Evolutionary conservation across 139 green algal species (phyloP), one percentile per base, ranked within the genome.

Genomic region (Coelastrella sp.): DNA sequence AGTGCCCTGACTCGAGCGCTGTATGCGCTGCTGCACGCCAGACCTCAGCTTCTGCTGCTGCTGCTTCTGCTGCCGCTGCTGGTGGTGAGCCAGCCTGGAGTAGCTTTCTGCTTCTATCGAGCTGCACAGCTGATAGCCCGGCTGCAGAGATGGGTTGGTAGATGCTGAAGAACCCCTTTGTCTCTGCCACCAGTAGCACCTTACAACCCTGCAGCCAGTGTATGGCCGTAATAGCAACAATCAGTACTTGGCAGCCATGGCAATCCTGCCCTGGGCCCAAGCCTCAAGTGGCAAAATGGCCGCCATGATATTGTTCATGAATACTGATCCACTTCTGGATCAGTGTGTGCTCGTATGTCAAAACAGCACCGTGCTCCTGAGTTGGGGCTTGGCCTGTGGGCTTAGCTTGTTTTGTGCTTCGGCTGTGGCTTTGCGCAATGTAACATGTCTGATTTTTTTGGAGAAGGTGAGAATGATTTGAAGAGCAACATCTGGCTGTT

Each of bases 21-120:
- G 68, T 35, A 10, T 12, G 9, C 0, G 66, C 68, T 57, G 68
- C 68, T 35, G 49, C 49, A 57, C 66, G 66, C 84, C 84, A 88
- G 6, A 56, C 84, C 14, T 22, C 68, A 25, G 66, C 35, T 70
- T 66, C 35, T 81, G 84, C 68, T 57, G 66, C 82, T 65, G 6
- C 83, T n/a, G 35, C 66, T 57, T 35, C 65, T 12, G 35, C 35
- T 57, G 66, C 83, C 72, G 66, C 68, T 80, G 68, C 49, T 35
- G 49, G 27, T 60, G 68, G 20, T 19, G n/a, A 11, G 17, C 24
- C 82, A 57, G 82, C 61, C 60, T 76, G 82, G 25, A 66, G 49
- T 49, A 88, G 84, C 56, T 88, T 66, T 10, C 68, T 57, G 80
- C 22, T n/a, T 63, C 80, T 86, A 68, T 88, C 84, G 5, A 88